Conservation (phyloP, 208 protist species). For the Leishmania turanica region DNA sequence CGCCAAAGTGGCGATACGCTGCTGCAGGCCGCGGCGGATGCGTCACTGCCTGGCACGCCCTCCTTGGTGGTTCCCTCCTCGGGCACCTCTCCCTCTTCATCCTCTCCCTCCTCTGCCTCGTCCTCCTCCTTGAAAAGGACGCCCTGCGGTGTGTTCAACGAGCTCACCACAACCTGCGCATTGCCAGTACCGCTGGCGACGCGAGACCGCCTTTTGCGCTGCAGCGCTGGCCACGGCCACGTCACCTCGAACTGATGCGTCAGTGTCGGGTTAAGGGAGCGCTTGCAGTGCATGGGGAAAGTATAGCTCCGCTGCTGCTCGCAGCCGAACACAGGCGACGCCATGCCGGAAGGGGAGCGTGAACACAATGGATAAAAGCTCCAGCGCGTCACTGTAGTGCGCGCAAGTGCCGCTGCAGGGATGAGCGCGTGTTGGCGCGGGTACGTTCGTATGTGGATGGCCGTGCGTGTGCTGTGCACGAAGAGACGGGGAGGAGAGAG, state of each 20-base stretch:
- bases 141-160: background rate
- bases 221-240: slow-evolving; percentile 59
- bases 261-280: slow-evolving; percentile 38
- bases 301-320: slow-evolving; percentile 17
- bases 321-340: background rate
- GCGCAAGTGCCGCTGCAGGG: background rate
- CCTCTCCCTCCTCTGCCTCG: background rate
- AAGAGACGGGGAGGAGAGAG: background rate
- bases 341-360: background rate
- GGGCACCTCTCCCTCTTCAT: background rate
- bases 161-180: background rate
- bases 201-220: background rate
- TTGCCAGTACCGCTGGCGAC: background rate
- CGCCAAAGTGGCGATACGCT: slow-evolving; percentile 6
- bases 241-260: slow-evolving; percentile 49
- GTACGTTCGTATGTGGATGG: background rate
- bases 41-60: background rate
- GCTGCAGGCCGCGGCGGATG: background rate
- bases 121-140: slow-evolving; percentile 1
- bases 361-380: background rate
- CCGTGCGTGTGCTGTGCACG: background rate
- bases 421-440: background rate
- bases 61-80: background rate
- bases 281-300: slow-evolving; percentile 35
- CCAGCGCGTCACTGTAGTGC: background rate